phyloP scores from a whole-genome alignment of 192 early-diverging fungal species.

The Pilobolus umbonatus region DNA sequence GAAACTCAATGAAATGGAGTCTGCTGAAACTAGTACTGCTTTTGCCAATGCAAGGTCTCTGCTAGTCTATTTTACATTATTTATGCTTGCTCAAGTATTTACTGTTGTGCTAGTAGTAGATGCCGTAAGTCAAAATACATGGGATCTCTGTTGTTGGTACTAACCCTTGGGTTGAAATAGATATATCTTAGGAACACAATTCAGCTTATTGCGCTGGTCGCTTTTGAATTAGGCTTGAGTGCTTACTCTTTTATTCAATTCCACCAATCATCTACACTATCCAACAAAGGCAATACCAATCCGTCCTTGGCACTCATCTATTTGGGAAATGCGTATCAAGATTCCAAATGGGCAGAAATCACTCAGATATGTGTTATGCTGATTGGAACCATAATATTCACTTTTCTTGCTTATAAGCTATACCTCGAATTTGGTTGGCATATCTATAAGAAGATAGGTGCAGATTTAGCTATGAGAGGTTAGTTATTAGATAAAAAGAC shows the following conservation, averaged over 20 bases:
- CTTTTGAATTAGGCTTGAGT: slow-evolving; percentile 60
- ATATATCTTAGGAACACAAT: slow-evolving; percentile 91
- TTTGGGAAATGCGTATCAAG: slow-evolving; percentile 19
- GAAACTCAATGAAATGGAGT: not conserved
- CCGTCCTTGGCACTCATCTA: not conserved
- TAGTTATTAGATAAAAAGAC: slow-evolving; percentile 8
- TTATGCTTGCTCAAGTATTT: slow-evolving; percentile 84
- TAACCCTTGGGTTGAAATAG: slow-evolving; percentile 29
- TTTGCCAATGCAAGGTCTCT: slow-evolving; percentile 47
- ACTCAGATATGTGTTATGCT: slow-evolving; percentile 54
- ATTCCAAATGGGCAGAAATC: slow-evolving; percentile 39
- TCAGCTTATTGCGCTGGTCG: slow-evolving; percentile 74
- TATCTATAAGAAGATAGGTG: slow-evolving; percentile 81
- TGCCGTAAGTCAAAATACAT: slow-evolving; percentile 49
- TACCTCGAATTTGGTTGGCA: slow-evolving; percentile 83
- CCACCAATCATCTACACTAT: slow-evolving; percentile 40
- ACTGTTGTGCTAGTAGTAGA: slow-evolving; percentile 78
- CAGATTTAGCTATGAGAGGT: slow-evolving; percentile 69
- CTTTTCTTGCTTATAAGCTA: slow-evolving; percentile 53
- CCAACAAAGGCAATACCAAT: not conserved
- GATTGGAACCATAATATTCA: slow-evolving; percentile 43
- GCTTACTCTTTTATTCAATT: slow-evolving; percentile 70
- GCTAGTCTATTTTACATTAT: slow-evolving; percentile 83
- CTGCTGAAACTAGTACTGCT: not conserved
- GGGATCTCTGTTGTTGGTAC: slow-evolving; percentile 1